Percentiles rank a stretch among this genome's conserved stretches.
phyloP scores from a whole-genome alignment of 768 basidiomycete genomes.

The Calocera viscosa region DNA sequence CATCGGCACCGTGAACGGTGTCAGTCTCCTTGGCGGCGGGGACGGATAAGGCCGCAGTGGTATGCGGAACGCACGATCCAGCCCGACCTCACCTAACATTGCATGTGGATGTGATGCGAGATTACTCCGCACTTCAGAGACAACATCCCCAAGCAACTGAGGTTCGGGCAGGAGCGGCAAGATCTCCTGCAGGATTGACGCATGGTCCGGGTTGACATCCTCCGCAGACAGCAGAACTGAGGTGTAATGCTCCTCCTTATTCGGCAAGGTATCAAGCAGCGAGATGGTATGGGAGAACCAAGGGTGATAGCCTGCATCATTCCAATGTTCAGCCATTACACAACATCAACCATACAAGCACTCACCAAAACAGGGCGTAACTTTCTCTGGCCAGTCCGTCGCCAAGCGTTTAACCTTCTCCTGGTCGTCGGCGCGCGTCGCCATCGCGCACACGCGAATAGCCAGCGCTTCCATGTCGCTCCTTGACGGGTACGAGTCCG shows the following conservation, averaged over 20 bases:
- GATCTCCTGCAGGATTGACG: conserved; percentile 35
- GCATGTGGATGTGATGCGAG: conserved; percentile 51
- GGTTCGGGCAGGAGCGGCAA: conserved; percentile 64
- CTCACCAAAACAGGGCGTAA: conserved; percentile 78
- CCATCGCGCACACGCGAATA: conserved; percentile 77
- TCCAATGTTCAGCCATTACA: neutral
- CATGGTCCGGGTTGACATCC: conserved; percentile 27
- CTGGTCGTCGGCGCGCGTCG: conserved; percentile 46
- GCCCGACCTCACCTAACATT: conserved; percentile 87
- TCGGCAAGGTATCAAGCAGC: conserved; percentile 25
- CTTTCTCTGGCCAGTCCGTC: conserved; percentile 43
- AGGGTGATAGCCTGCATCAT: conserved; percentile 68
- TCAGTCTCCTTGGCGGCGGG: conserved; percentile 38
- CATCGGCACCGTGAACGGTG: conserved; percentile 66
- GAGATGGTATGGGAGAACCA: conserved; percentile 83
- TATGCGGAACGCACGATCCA: conserved; percentile 71
- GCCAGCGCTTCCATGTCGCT: conserved; percentile 42
- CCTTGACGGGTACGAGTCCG: conserved; percentile 46
- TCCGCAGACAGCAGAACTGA: conserved; percentile 44
- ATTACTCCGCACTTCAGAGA: conserved; percentile 47
- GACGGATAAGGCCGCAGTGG: conserved; percentile 42
- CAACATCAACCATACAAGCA: conserved; percentile 14
- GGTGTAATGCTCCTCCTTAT: conserved; percentile 66
- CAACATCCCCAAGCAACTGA: conserved; percentile 42
- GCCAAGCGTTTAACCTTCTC: conserved; percentile 55